Evolutionary conservation across 345 rosid genomes (phyloP).

Genomic region (Gossypium arboreum): DNA sequence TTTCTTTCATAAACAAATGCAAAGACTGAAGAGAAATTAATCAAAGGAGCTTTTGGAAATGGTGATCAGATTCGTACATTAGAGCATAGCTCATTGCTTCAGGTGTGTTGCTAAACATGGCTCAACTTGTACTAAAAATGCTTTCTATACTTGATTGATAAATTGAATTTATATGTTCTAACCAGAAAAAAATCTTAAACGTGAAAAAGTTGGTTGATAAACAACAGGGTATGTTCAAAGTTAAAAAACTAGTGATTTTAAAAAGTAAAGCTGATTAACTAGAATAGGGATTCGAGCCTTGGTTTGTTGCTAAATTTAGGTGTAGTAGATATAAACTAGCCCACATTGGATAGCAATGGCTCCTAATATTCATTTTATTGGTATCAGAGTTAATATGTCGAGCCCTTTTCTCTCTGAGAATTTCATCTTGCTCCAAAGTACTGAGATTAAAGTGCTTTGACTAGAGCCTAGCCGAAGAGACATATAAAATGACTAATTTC

Average conservation of each 20-base stretch:
- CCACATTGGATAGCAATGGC: not conserved
- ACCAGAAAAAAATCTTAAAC: not conserved
- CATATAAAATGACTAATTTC: not conserved
- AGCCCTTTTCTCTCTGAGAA: not conserved
- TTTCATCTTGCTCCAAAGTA: not conserved
- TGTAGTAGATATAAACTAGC: not conserved
- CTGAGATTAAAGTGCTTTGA: not conserved
- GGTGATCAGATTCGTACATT: not conserved
- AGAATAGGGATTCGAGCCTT: not conserved
- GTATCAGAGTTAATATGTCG: not conserved
- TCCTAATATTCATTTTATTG: not conserved
- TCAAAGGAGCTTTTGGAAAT: not conserved
- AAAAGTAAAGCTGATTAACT: not conserved
- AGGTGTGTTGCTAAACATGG: not conserved
- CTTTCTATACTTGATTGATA: not conserved
- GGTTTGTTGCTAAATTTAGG: not conserved
- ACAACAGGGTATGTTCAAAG: not conserved
- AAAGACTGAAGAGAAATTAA: not conserved
- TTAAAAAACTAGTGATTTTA: not conserved
- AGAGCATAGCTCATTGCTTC: not conserved
- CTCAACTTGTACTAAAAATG: not conserved
- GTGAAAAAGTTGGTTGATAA: not conserved
- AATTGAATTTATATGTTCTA: not conserved
- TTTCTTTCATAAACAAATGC: constrained; percentile 3
- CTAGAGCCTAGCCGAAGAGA: not conserved